Base-by-base conservation (phyloP, 2,329 filamentous ascomycete species). In the Colletotrichum lentis region DNA sequence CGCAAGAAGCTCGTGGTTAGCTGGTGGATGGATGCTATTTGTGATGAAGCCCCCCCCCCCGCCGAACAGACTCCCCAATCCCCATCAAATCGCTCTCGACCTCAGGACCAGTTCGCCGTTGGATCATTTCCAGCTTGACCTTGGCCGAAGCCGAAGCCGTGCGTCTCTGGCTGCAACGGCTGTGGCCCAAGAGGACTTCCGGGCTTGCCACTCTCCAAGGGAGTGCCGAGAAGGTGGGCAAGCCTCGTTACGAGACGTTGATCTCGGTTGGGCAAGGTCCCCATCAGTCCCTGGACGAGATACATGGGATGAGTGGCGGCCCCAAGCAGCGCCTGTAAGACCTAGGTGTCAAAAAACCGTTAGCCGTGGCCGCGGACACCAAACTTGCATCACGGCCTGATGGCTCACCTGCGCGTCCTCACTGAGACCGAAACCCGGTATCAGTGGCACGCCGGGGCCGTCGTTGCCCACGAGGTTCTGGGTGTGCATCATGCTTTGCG, bases 221-320 rank as follows among this genome's bases (percentile, higher is more conserved):
- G 61, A 43, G 62, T 66, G 22, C 66, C 58, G 6, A 70, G 62
- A 7, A 70, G 37, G 27, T 55, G 54, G 35, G 66, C 57, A 37
- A 70, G 62, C 43, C 58, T 59, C 22, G 61, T 37, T 27, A 47
- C 62, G 41, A 69, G 62, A 44, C 49, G 56, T 8, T 66, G 50
- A 27, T 70, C 69, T 59, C 69, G 61, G 58, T 69, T 70, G 35
- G 69, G 62, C 27, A 66, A 50, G 22, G 69, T 70, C 12, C 66
- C 69, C 53, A 70, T 55, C 22, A 69, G 49, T 24, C 62, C 66
- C 44, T 70, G 69, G 8, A 62, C 49, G 10, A 70, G 66, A 39
- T 69, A 66, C 69, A 70, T 70, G 11, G 65, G 69, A 22, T 61
- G 60, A 3, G 69, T 70, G 20, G 65, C 56, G 18, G 65, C 62